Base-by-base conservation (phyloP, 306 rosid species). In the Fagus crenata region DNA sequence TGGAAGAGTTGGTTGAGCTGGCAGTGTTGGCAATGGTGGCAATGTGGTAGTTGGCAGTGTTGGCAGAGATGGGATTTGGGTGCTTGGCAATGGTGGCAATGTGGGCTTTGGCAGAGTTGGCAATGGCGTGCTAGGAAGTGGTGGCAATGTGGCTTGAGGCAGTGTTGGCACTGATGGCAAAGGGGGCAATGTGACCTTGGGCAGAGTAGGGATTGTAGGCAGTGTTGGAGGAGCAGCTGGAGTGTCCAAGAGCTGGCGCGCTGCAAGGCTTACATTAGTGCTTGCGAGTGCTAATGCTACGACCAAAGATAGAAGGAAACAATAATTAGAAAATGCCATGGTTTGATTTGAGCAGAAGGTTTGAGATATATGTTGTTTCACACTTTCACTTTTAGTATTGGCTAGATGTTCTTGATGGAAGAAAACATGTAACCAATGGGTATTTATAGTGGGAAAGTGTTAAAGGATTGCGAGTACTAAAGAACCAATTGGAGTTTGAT, bases 231-330 rank as follows among this genome's bases (percentile, higher is more conserved):
- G 82, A 80, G 82, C 40, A 31, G 78, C 75, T 3, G 74, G 58
- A 15, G 84, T 69, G 43, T 80, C 80, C 51, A 85, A 36, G n/a
- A 85, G 82, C 51, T 69, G 71, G n/a, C 88, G 74, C 8, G 75
- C 81, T 2, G 69, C 89, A 0, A 72, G 12, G 75, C 76, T 80
- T 67, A 63, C 69, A 35, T 55, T 58, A 39, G 79, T 53, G 75
- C 82, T 68, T 73, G 89, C 75, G 43, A 78, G 33, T 1, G 72
- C 11, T 8, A 78, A 6, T 18, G 72, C 55, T 28, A 78, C 46
- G 33, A 72, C n/a, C 72, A 78, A 35, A 1, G 35, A 71, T 8
- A 71, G 5, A 49, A 39, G 36, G 67, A 71, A 13, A 71, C 8
- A 71, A 49, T 61, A 70, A 7, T 72, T 37, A 22, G 73, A 61